phyloP scores from a whole-genome alignment of 1,284 basidiomycete genomes.

The Leccinum pachyderme region DNA sequence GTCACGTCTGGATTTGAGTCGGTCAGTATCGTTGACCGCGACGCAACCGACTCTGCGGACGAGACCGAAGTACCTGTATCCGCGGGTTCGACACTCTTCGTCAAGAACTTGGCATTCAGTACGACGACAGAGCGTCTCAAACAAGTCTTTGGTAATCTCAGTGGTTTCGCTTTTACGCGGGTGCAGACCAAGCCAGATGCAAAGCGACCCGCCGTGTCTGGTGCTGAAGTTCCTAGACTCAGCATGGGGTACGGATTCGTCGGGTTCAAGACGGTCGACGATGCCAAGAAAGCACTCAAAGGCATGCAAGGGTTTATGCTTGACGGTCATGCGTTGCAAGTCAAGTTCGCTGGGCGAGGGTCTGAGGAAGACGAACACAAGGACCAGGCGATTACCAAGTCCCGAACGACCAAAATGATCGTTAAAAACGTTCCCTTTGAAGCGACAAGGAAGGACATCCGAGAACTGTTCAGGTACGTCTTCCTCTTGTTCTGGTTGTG shows the following conservation, averaged over 20 bases:
- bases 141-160: slow-evolving; percentile 73
- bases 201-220: slow-evolving; percentile 55
- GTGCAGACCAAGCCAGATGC: slow-evolving; percentile 92
- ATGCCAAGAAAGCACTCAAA: slow-evolving; percentile 75
- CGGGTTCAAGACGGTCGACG: slow-evolving; percentile 79
- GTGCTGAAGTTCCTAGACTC: slow-evolving; percentile 46
- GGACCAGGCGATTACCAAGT: slow-evolving; percentile 43
- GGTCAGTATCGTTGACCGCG: slow-evolving; percentile 45
- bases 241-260: slow-evolving; percentile 98
- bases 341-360: slow-evolving; percentile 88
- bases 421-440: slow-evolving; percentile 99
- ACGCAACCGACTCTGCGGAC: slow-evolving; percentile 28
- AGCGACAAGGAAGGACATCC: slow-evolving; percentile 89
- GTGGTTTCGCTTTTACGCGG: slow-evolving; percentile 85
- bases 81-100: slow-evolving; percentile 83
- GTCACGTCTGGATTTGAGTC: slow-evolving; percentile 37
- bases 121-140: slow-evolving; percentile 80
- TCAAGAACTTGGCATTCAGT: slow-evolving; percentile 92
- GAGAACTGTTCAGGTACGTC: slow-evolving; percentile 81
- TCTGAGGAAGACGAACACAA: slow-evolving; percentile 58
- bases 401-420: slow-evolving; percentile 83
- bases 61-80: slow-evolving; percentile 52
- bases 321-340: slow-evolving; percentile 84
- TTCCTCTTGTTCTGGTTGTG: not conserved
- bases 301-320: slow-evolving; percentile 81